These are phyloP conservation scores for Lasiosphaeria ovina DNA, from an alignment of 495 filamentous ascomycete genomes.

Conservation along the genomic window DNA sequence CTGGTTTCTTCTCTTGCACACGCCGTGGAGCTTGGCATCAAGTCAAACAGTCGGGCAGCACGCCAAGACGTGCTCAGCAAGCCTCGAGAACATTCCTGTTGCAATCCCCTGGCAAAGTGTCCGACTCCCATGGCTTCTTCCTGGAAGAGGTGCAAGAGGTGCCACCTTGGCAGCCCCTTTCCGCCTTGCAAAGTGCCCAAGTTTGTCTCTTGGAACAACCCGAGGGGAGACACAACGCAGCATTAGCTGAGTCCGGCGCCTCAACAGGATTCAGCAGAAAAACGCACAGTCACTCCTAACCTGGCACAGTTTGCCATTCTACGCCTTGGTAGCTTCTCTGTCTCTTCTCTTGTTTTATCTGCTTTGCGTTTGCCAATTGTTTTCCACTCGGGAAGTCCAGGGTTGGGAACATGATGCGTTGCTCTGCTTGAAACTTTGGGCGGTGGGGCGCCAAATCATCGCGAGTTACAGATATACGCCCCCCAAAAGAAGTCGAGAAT, in stretches of 20 bases:
- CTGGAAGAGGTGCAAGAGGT: not conserved
- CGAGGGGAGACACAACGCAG: no score
- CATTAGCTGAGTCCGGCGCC: no score
- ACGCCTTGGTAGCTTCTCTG: no score
- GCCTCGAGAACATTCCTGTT: slow-evolving; percentile 1
- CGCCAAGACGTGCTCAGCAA: not conserved
- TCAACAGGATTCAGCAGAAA: no score
- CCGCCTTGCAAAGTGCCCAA: no score
- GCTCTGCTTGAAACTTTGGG: slow-evolving; percentile 1
- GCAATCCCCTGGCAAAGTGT: not conserved
- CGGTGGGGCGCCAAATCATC: not conserved
- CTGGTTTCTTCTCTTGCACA: not conserved
- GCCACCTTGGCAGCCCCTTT: no score
- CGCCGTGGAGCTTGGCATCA: slow-evolving; percentile 1
- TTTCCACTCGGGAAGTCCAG: not conserved
- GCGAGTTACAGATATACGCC: not conserved
- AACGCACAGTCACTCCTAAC: no score
- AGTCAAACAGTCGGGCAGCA: not conserved
- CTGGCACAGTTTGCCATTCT: no score
- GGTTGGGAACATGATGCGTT: not conserved
- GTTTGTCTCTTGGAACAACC: no score
- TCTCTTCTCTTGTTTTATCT: not conserved
- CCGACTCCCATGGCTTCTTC: not conserved
- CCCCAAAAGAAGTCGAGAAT: not conserved
- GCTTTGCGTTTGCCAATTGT: not conserved